Evolutionary conservation across 495 filamentous ascomycete species (phyloP), one percentile per base, ranked within the genome.

Genomic region (Staphylotrichum tortipilum): DNA sequence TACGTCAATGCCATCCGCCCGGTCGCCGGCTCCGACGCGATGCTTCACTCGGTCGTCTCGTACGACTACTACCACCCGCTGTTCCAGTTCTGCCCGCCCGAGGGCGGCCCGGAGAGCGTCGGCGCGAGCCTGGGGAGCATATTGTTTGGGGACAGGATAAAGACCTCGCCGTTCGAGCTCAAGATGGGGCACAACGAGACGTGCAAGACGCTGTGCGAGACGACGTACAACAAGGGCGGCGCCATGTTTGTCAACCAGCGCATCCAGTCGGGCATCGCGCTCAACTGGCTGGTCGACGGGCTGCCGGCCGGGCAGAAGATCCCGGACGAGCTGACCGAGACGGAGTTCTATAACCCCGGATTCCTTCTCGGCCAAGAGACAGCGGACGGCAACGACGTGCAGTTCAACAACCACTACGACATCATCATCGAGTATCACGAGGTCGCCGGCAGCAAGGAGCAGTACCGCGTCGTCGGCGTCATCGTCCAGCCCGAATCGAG

Each of bases 201-300:
- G 0, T 98, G 92, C 74, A 89, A 91, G 66, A 68, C 73, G 14
- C 68, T 89, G 28, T 98, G 92, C 59, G 63, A 73, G 39, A 74
- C 76, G 37, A 78, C 69, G 24, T 94, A 89, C 55, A 78, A 86
- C 43, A 63, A 76, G n/a, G 69, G 70, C 29, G 78, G 80, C 30
- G 82, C 88, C 21, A 72, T 79, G 36, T 97, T 91, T 50, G 83
- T 92, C 24, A 94, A 95, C 62, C 72, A 75, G 54, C 77, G 81
- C 55, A 96, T 98, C 60, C 70, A 67, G 58, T 79, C 90, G 59
- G 84, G 81, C 22, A 94, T 89, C 65, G 86, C 90, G 58, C 73
- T 96, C 62, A 95, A 98, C 69, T 96, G 90, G 89, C 68, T 97
- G 44, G 80, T 97, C 7, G 92, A 98, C 65, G 92, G 94, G 9